A percentile compares a stretch with the other conserved stretches of the same genome.
Evolutionary conservation across 1,284 basidiomycete genomes (phyloP).

Genomic region (Ganoderma lingzhi): DNA sequence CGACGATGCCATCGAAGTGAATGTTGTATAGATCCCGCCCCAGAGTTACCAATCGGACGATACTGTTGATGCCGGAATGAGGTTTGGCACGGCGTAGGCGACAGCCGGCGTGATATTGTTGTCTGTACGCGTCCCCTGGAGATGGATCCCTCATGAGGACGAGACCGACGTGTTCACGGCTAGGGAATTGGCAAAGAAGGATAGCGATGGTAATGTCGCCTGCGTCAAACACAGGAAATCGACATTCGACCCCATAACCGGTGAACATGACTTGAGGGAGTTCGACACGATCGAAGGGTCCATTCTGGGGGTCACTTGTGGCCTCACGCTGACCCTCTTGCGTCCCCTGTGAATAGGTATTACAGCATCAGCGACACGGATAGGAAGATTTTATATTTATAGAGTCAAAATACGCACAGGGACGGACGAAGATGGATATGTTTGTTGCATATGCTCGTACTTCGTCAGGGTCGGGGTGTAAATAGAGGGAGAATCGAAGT

Average conservation of each 20-base stretch:
- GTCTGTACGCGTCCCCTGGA: neutral
- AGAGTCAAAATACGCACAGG: neutral
- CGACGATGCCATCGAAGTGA: neutral
- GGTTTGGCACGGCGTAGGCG: neutral
- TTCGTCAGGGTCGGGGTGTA: neutral
- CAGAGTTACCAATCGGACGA: neutral
- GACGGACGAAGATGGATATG: neutral
- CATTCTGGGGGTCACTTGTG: neutral
- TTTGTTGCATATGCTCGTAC: neutral
- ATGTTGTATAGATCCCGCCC: neutral
- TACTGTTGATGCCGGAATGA: neutral
- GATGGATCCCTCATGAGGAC: slow-evolving; percentile 3
- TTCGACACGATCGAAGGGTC: neutral
- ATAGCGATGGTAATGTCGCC: neutral
- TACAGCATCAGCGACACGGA: neutral
- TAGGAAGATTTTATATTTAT: too few relatives aligned
- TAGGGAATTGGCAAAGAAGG: neutral
- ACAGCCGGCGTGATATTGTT: neutral
- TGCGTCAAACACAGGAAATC: neutral
- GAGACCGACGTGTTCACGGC: neutral
- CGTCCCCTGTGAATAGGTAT: neutral
- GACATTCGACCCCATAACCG: neutral
- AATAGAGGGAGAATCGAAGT: neutral
- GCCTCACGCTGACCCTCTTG: neutral
- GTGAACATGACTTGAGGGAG: neutral